phyloP scores from a whole-genome alignment of 441 rosid genomes.

The Gossypium laxum region DNA sequence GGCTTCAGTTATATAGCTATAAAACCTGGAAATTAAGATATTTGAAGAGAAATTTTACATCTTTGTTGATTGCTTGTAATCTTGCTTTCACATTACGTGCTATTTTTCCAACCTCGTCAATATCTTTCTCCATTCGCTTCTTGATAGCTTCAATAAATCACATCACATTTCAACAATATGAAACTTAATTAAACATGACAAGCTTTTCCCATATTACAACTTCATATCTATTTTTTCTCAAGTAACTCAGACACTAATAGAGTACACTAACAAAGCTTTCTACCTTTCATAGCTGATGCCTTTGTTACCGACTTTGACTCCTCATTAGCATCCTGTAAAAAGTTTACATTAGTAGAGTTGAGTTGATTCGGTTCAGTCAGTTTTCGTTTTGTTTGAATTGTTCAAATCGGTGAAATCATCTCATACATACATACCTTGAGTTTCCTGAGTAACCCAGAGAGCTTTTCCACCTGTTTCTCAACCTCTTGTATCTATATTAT shows the following conservation, averaged over 20 bases:
- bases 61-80: conserved; percentile 67
- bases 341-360: neutral
- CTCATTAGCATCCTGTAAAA: conserved; percentile 75
- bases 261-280: neutral
- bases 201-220: neutral
- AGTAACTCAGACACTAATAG: neutral
- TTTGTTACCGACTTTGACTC: conserved; percentile 85
- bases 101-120: conserved; percentile 80
- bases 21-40: neutral
- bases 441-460: conserved; percentile 41
- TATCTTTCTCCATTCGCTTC: conserved; percentile 81
- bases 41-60: conserved; percentile 28
- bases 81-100: conserved; percentile 68
- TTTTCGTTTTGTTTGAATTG: too few relatives aligned
- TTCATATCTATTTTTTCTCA: too few relatives aligned
- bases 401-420: neutral
- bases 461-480: conserved; percentile 49
- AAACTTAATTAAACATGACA: neutral
- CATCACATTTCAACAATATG: neutral
- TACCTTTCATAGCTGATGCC: conserved; percentile 92
- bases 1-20: neutral
- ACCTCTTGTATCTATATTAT: conserved; percentile 47
- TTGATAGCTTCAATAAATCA: conserved; percentile 49
- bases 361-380: too few relatives aligned
- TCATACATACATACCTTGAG: conserved; percentile 41